Base-by-base conservation (phyloP, 2,329 filamentous ascomycete species). In the Colletotrichum sp. region DNA sequence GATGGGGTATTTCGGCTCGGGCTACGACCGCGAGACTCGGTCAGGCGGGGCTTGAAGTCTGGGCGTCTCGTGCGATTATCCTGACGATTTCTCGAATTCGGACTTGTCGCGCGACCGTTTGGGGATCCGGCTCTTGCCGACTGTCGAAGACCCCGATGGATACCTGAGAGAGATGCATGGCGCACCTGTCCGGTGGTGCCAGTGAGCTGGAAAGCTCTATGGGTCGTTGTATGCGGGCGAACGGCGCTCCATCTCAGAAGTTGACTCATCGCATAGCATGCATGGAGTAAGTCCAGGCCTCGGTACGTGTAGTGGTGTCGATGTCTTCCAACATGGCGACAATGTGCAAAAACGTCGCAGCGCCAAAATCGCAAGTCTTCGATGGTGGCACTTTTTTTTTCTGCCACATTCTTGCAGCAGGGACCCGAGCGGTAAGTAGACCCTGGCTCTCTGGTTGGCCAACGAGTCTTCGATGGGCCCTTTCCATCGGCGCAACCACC, bases 121-220 rank as follows among this genome's bases (percentile, higher is more conserved):
- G 36, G 43, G 39, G 71, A 39, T 5, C 36, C n/a, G 12, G 43
- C 82, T 76, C 82, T 79, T 80, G 88, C 78, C 78, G 90, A 83
- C 82, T 86, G 80, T 60, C 92, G 91, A 71, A 95, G 87, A 16
- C 94, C 94, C 61, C 90, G 88, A 78, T 92, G 90, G 80, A 96
- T 95, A 59, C 93, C 93, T 12, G 93, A 94, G 75, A 95, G 88
- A 57, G 78, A 79, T 12, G 79, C 57, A 52, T 69, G 43, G 34
- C 72, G 72, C 32, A 71, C 63, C n/a, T 72, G 75, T 10, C n/a
- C 60, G 15, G 36, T 32, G 57, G 21, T 36, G n/a, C 68, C 10
- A 36, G 18, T 28, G 9, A 72, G 32, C n/a, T 68, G 55, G 16
- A 48, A 36, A 18, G 34, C 32, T 43, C 55, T 60, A 32, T 32